Evolutionary conservation across 345 rosid genomes (phyloP), one percentile per base, ranked within the genome.

Genomic region (Psidium guajava): DNA sequence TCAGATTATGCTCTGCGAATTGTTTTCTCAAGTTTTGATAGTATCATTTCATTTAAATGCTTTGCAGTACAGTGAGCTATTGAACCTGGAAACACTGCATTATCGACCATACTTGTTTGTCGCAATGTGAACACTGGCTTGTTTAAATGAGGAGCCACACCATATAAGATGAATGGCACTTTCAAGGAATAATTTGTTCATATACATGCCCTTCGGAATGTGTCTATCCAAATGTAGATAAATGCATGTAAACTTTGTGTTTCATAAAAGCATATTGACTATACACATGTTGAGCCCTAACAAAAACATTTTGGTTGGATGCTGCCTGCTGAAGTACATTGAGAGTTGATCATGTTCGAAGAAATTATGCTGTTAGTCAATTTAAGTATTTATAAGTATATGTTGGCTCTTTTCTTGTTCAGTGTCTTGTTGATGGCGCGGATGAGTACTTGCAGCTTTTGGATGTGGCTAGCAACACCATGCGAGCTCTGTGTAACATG

Each of bases 361-460:
- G 47, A 36, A 69, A 69, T 16, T 69, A 18, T 32, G 77, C 77
- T 5, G 42, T 32, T 32, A 69, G 47, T 15, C 77, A 36, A 69
- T 69, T 36, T 69, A 69, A 6, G 3, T 69, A 54, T 18, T 32
- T 32, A 25, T n/a, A 4, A 82, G 32, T 14, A 83, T 42, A 20
- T 1, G 28, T 74, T 83, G 20, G 51, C 25, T 20, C 40, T 27
- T 81, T 87, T 54, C 15, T 87, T 57, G 14, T 91, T 90, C 98
- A 96, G 99, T 85, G 93, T 88, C 98, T 97, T 50, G 91, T 97
- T 83, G 99, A 95, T 81, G 99, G 98, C 10, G 99, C 98, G 25
- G 98, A 96, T 77, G 99, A 96, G 93, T 95, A 97, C 92, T 86
- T 97, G 93, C 99, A 95, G 93, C 94, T 97, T 85, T 92, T 97